phyloP scores from a whole-genome alignment of 2,329 filamentous ascomycete species.

The Penicillium sp. region DNA sequence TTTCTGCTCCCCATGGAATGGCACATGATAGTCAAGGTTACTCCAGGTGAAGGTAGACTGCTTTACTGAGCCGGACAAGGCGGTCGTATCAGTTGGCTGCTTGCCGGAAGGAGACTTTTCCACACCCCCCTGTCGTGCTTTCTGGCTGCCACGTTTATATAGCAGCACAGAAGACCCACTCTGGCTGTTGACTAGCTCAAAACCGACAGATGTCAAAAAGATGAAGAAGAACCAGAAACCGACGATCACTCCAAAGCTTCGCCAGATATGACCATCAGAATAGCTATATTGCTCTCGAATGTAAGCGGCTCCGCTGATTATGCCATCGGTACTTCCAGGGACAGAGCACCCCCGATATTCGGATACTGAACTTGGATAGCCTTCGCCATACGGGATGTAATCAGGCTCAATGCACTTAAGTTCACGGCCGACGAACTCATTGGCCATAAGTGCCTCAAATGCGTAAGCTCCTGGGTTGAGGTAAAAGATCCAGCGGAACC shows the following conservation, averaged over 20 bases:
- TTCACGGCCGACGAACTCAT: constrained; percentile 63
- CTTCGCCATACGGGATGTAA: constrained; percentile 47
- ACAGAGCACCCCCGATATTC: constrained; percentile 32
- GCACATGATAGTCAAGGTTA: constrained; percentile 70
- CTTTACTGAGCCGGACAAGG: constrained; percentile 55
- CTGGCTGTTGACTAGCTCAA: constrained; percentile 57
- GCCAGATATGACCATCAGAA: constrained; percentile 58
- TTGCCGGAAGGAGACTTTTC: not conserved
- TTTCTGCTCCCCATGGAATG: constrained; percentile 44
- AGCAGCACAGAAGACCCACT: constrained; percentile 33
- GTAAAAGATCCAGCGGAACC: constrained; percentile 63
- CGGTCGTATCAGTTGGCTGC: not conserved
- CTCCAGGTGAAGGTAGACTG: constrained; percentile 79
- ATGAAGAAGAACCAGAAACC: constrained; percentile 75
- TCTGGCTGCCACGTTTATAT: constrained; percentile 34
- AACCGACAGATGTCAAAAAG: constrained; percentile 69
- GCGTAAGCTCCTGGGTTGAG: constrained; percentile 66
- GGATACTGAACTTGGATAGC: constrained; percentile 35
- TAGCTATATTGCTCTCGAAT: constrained; percentile 56
- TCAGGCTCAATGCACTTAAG: constrained; percentile 54
- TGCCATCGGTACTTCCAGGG: constrained; percentile 27
- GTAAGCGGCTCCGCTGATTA: constrained; percentile 54
- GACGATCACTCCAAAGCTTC: constrained; percentile 76
- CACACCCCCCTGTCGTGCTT: constrained; percentile 1
- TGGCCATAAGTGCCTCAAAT: constrained; percentile 66